Base-by-base conservation (phyloP, 176 grass and related monocot genomes). In the Rhynchospora tenuis region DNA sequence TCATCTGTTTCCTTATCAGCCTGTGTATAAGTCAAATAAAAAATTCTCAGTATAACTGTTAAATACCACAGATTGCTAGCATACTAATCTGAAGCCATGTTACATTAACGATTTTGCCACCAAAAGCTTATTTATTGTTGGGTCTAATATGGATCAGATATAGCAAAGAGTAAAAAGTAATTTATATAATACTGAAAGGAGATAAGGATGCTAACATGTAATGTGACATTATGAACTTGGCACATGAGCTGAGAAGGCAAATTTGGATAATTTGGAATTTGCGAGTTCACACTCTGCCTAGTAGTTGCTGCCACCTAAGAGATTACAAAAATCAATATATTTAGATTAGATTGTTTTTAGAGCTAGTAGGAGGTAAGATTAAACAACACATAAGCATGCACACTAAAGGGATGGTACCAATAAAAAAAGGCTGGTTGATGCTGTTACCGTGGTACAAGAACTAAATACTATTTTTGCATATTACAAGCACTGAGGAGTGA, bases 1-100 rank as follows among this genome's bases (percentile, higher is more conserved):
- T 99, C 97, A 79, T 99, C 97, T 2, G 93, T 99, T 59, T 99
- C 97, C 83, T 99, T 99, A 62, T 99, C 97, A 59, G 97, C 86
- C 97, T 99, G 85, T 47, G 55, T 17, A 83, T n/a, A 19, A 15
- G 0, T 33, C 12, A 16, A 31, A 70, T 22, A 1, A 55, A 55
- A 48, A 77, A 77, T 77, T 12, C 4, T 6, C 16, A 76, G 0
- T 19, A 54, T 31, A 55, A 76, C 14, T 10, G 16, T 76, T 54
- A 76, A 76, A n/a, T 70, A 15, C 33, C 7, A 76, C 24, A 56
- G 24, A 4, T 15, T 31, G 48, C 9, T 26, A 74, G 54, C 48
- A 76, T 16, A 54, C 14, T n/a, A n/a, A n/a, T n/a, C n/a, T n/a
- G n/a, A n/a, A n/a, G n/a, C n/a, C 50, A 62, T 31, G 43, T 4